Evolutionary conservation across 139 green algal species (phyloP).

Genomic region (Auxenochlorella pyrenoidosa): DNA sequence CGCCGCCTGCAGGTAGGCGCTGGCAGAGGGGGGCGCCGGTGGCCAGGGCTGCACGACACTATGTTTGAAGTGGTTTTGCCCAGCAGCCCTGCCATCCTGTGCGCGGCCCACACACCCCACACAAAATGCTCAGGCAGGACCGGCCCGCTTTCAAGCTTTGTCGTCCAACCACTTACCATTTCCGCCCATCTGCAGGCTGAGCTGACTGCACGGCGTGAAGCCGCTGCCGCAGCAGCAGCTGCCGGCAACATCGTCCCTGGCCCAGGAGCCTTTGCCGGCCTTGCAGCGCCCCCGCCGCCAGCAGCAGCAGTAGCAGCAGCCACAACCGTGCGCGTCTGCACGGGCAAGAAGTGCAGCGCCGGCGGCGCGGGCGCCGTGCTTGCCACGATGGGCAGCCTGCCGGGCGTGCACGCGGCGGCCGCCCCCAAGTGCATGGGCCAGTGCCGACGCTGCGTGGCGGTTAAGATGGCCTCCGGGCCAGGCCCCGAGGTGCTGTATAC

Average conservation of each 20-base stretch:
- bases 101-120: neutral
- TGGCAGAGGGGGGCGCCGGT: neutral
- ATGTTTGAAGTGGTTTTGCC: no score
- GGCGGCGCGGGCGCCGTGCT: neutral
- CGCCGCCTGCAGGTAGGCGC: neutral
- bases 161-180: neutral
- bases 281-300: neutral
- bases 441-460: slow-evolving; percentile 2
- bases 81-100: neutral
- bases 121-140: neutral
- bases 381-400: neutral
- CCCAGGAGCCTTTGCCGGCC: neutral
- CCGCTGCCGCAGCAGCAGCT: neutral
- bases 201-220: neutral
- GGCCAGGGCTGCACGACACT: no score
- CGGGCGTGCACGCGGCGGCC: neutral
- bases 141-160: no score
- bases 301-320: neutral
- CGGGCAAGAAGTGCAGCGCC: slow-evolving; percentile 16
- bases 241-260: neutral
- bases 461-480: neutral
- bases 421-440: slow-evolving; percentile 2
- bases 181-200: neutral
- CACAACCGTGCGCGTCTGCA: neutral
- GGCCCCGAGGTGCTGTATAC: neutral